Base-by-base conservation (phyloP, 2,329 filamentous ascomycete genomes). In the Leptographium lundbergii region DNA sequence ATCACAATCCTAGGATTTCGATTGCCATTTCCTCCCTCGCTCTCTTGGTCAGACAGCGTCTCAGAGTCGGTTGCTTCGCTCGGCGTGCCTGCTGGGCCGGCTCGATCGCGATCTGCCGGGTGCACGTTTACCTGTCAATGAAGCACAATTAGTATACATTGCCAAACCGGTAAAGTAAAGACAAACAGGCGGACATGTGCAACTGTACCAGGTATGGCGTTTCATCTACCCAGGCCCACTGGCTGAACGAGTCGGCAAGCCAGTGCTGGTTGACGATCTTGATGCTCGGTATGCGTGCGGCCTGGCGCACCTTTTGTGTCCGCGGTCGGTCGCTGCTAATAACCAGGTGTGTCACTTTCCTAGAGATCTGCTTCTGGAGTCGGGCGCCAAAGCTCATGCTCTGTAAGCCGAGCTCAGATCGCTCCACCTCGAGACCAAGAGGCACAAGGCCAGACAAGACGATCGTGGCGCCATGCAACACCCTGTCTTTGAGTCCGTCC, bases 361-460 rank as follows among this genome's bases (percentile, higher is more conserved):
- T 76, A 1, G 78, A 80, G 9, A 91, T 76, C 39, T 75, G 78
- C 22, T 76, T 77, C 34, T 77, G 71, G 24, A 86, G 73, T 54
- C 79, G 71, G 0, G 89, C 92, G 24, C 94, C 94, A 68, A 96
- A 97, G 66, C 82, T 89, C 68, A 85, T 85, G 3, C 91, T 87
- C 78, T 95, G 95, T 50, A 92, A 77, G 5, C 88, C 91, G 60
- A 95, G 88, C 69, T 99, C 94, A 2, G 91, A 91, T 61, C 81
- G 83, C 60, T 88, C 82, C 39, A 92, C 84, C 66, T 92, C 86
- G 45, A 87, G 81, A 6, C 88, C 89, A 0, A 96, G 75, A 0
- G 91, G 91, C 3, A 97, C 85, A 3, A 99, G 85, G 0, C 94
- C 94, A 0, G 92, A 96, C 64, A 97, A 86, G 6, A 96, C 91